Evolutionary conservation across 2,329 filamentous ascomycete genomes (phyloP).

Genomic region (Stachybotrys echinatus): DNA sequence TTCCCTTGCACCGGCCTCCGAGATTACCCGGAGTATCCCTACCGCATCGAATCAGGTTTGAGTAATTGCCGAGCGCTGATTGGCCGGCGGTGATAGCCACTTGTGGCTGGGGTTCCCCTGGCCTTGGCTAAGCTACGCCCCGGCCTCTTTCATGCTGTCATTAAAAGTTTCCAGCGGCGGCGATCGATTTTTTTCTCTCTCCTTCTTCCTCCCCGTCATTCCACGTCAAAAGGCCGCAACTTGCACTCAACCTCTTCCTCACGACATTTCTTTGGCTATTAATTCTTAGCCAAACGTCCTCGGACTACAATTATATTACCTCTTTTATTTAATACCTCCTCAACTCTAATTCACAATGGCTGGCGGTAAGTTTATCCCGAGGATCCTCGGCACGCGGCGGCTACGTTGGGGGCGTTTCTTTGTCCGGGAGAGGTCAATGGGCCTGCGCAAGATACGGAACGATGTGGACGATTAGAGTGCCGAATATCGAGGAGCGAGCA

Average conservation of each 20-base stretch:
- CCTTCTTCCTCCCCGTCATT: conserved; percentile 11
- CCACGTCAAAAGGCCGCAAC: conserved; percentile 11
- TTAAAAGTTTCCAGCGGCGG: conserved; percentile 27
- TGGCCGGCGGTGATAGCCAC: conserved; percentile 24
- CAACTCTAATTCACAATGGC: conserved; percentile 32
- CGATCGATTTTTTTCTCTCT: conserved; percentile 15
- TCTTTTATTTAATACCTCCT: conserved; percentile 7
- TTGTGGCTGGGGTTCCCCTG: neutral
- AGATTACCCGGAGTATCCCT: conserved; percentile 26
- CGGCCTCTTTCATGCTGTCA: conserved; percentile 30
- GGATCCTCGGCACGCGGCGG: neutral
- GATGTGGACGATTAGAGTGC: neutral
- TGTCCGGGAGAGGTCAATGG: conserved; percentile 11
- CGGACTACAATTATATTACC: conserved; percentile 9
- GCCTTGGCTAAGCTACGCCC: neutral
- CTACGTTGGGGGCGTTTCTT: neutral
- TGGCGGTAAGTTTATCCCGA: conserved; percentile 36
- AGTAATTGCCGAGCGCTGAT: conserved; percentile 30
- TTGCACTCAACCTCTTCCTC: conserved; percentile 2
- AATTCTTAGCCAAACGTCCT: conserved; percentile 3
- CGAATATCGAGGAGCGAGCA: neutral
- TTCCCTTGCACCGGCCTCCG: conserved; percentile 20
- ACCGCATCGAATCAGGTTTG: conserved; percentile 12
- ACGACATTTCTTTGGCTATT: conserved; percentile 7
- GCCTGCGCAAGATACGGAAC: conserved; percentile 5